Evolutionary conservation across 495 filamentous ascomycete species (phyloP), one percentile per base, ranked within the genome.

Genomic region (Aspergillus cavernicola): DNA sequence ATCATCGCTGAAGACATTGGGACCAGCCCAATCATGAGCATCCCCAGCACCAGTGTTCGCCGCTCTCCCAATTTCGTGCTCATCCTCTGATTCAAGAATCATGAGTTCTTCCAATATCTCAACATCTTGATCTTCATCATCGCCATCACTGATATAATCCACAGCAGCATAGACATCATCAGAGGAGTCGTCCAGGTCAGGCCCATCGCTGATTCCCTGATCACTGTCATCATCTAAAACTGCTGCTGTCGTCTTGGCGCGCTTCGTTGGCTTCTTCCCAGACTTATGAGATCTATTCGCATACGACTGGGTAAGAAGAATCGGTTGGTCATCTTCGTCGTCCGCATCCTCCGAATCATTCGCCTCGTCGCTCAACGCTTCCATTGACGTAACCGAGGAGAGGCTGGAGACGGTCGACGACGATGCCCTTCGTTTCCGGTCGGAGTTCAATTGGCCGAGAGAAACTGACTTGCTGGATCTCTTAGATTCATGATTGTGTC

Each of bases 141-240:
- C 86, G 8, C 79, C 85, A 41, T 91, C 88, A 50, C 80, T 86
- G 53, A 95, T 86, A 32, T 88, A 81, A 57, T 91, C 85, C 29
- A 92, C 84, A 15, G 77, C 88, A 12, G 85, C 85, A 64, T 92
- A 89, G 32, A 80, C 78, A 60, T 87, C 85, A 57, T 90, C 86
- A 32, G 74, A 75, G 57, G 66, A 69, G 11, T 73, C 70, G 26
- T 69, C 66, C 11, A 65, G 60, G 45, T 70, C 69, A 23, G 61
- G 66, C 23, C 62, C 61, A 42, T 67, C 62, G 46, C 71, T 73
- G 46, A 66, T 64, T 19, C 61, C 57, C 22, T 66, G 63, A 13
- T 73, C 85, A 39, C 78, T 80, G 50, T 90, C 84, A 53, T 87
- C 81, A 6, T 83, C 81, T n/a, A n/a, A n/a, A n/a, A n/a, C n/a